phyloP scores from a whole-genome alignment of 2,329 filamentous ascomycete genomes.

The Mycosphaerelloides madeirae region DNA sequence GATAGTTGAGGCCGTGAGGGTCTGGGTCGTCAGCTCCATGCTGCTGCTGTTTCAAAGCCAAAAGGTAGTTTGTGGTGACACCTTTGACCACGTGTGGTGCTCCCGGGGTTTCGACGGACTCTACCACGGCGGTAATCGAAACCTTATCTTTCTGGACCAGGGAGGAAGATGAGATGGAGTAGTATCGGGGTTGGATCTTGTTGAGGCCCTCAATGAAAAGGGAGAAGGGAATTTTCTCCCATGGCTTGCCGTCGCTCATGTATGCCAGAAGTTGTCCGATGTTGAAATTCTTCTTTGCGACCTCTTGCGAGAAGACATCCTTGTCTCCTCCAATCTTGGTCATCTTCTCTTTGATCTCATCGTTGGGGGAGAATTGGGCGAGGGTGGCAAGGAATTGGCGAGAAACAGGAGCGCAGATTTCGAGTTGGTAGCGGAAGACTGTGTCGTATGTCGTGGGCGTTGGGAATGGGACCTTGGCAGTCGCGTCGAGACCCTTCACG shows the following conservation, averaged over 20 bases:
- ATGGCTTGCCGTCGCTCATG: slow-evolving; percentile 68
- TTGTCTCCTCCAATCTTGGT: slow-evolving; percentile 85
- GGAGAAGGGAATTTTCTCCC: slow-evolving; percentile 85
- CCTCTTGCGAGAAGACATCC: slow-evolving; percentile 87
- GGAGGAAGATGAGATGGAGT: slow-evolving; percentile 98
- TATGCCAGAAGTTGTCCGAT: slow-evolving; percentile 77
- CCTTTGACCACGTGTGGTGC: slow-evolving; percentile 79
- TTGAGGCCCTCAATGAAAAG: slow-evolving; percentile 87
- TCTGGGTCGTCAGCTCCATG: slow-evolving; percentile 78
- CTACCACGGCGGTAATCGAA: slow-evolving; percentile 90
- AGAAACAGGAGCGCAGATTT: slow-evolving; percentile 90
- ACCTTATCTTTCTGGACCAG: slow-evolving; percentile 91
- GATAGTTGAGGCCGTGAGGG: slow-evolving; percentile 78
- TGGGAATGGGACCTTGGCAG: slow-evolving; percentile 95
- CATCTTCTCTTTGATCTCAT: slow-evolving; percentile 81
- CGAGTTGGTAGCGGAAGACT: slow-evolving; percentile 89
- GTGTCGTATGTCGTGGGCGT: slow-evolving; percentile 95
- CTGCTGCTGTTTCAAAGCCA: slow-evolving; percentile 95
- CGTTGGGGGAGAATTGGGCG: slow-evolving; percentile 82
- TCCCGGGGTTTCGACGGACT: slow-evolving; percentile 72
- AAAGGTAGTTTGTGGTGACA: slow-evolving; percentile 92
- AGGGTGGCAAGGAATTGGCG: slow-evolving; percentile 89
- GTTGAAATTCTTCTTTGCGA: slow-evolving; percentile 77
- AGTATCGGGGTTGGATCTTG: slow-evolving; percentile 96
- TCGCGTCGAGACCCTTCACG: slow-evolving; percentile 88